Conservation (phyloP, 2,329 filamentous ascomycete species). For the Fusarium proliferatum region DNA sequence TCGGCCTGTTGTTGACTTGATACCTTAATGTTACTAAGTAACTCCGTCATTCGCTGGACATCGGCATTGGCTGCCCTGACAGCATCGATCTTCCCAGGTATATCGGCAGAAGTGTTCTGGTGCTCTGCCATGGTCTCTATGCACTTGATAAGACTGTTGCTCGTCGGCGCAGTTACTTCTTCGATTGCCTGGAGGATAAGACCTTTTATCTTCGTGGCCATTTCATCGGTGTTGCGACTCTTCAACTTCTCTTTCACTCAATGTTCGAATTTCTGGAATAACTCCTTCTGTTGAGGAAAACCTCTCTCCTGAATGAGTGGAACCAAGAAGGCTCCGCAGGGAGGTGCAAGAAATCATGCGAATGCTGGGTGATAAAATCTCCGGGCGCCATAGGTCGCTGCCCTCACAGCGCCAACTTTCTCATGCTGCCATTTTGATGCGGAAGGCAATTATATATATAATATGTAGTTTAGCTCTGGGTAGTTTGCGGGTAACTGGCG, state of each 20-base stretch:
- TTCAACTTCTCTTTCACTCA: background rate
- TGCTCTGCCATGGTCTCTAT: background rate
- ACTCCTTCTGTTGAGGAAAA: background rate
- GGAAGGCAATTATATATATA: background rate
- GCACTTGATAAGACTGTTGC: background rate
- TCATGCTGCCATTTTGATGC: background rate
- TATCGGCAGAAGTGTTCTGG: background rate
- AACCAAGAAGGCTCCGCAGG: background rate
- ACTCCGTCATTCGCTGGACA: background rate
- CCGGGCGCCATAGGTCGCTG: no score
- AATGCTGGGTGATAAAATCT: no score
- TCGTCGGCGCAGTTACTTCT: background rate
- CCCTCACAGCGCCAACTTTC: no score
- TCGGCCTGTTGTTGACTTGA: background rate
- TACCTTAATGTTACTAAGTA: fast-evolving
- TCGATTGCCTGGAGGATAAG: background rate
- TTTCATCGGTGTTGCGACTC: background rate
- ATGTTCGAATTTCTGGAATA: background rate
- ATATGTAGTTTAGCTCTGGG: background rate
- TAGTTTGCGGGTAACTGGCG: background rate
- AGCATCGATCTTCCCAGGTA: background rate
- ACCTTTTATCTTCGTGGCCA: background rate
- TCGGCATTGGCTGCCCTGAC: background rate
- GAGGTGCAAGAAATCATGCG: fast-evolving
- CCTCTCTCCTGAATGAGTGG: background rate